Evolutionary conservation across 805 yeast species (phyloP), one percentile per base, ranked within the genome.

Genomic region (Blastobotrys attinorum): DNA sequence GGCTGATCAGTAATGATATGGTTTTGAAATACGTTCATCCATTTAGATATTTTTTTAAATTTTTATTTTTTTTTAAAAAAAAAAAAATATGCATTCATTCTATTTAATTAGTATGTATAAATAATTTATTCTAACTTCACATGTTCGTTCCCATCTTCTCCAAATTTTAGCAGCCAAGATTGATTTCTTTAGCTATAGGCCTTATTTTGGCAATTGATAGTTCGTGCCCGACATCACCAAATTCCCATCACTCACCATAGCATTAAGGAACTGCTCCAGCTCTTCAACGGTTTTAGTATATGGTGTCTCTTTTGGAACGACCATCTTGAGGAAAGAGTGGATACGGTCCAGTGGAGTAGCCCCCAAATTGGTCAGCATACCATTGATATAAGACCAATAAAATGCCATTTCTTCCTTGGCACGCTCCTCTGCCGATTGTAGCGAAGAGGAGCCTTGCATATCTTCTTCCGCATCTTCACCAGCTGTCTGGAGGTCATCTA

Each of bases 301-400:
- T 3, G 71, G 65, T 16, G 64, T 59, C 16, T 75, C 79, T 43
- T 66, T 69, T 2, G 84, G 83, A 1, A 75, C 75, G n/a, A 77
- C 66, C 62, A 75, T 69, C 31, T 64, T 65, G 46, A 79, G 58
- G 50, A 79, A 75, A 15, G 74, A 67, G 45, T 76, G 79, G 25
- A 80, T 72, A 47, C 74, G 65, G 11, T 63, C 67, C 3, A 66
- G 55, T 2, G 76, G 72, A 49, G 76, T 55, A 1, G 72, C 52
- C 0, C 79, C 81, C 36, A 77, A 60, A 47, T 79, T 79, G 3
- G 73, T 73, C 21, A 79, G 60, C 77, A 79, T 77, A 3, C 77
- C 78, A 15, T 57, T 59, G 22, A 80, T 67, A 51, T 70, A 75
- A 0, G 80, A 73, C 71, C 73, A 69, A 46, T 63, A 66, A 4